phyloP scores from a whole-genome alignment of 495 filamentous ascomycete genomes.

The Penicillium simplicissimum region DNA sequence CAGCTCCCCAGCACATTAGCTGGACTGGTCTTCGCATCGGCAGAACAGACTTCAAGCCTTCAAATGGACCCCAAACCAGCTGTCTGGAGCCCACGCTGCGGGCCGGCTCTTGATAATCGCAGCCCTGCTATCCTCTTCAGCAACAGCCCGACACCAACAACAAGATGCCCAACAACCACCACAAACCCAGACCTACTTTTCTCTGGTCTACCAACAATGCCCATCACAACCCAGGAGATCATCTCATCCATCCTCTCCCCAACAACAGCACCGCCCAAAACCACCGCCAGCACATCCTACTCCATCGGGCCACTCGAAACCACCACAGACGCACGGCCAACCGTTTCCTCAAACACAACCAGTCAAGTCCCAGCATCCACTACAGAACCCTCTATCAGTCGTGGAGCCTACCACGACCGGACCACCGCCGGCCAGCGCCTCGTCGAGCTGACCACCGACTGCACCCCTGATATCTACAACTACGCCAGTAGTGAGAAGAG shows the following conservation, averaged over 20 bases:
- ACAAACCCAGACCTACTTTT: constrained; percentile 34
- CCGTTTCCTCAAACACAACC: not conserved
- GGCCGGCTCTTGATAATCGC: constrained; percentile 1
- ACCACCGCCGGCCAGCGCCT: constrained; percentile 20
- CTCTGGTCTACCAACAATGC: constrained; percentile 32
- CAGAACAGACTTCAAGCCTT: constrained; percentile 10
- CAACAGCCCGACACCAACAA: constrained; percentile 17
- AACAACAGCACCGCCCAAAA: not conserved
- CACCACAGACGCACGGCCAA: not conserved
- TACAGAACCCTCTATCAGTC: constrained; percentile 11
- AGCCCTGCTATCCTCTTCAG: constrained; percentile 17
- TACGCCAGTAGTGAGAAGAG: constrained; percentile 38
- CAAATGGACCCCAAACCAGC: constrained; percentile 15
- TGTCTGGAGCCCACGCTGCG: constrained; percentile 21
- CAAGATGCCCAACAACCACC: constrained; percentile 20
- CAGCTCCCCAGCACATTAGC: constrained; percentile 15
- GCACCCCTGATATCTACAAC: constrained; percentile 34
- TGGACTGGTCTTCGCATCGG: constrained; percentile 1
- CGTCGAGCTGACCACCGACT: constrained; percentile 23
- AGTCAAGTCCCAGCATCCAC: constrained; percentile 6
- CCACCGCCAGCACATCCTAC: not conserved
- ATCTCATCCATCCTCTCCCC: constrained; percentile 1
- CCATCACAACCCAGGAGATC: constrained; percentile 19
- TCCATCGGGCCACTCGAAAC: not conserved
- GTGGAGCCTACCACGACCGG: constrained; percentile 27